Percentiles rank a stretch among this genome's conserved stretches.
Conservation (phyloP, 257 asterid species). For the Salvia rosmarinus region DNA sequence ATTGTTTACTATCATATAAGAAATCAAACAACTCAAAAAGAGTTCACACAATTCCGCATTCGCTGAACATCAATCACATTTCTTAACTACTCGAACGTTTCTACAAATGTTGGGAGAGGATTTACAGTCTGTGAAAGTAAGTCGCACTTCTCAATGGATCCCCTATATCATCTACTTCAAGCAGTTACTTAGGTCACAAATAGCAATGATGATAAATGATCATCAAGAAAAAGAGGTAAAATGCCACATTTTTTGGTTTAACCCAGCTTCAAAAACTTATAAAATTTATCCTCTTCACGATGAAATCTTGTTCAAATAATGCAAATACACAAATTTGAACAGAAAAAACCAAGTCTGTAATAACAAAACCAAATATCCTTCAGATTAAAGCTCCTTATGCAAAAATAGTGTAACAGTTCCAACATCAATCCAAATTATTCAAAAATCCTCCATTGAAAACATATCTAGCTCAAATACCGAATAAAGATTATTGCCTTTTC, state of each 20-base stretch:
- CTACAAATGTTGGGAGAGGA: background rate
- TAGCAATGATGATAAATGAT: background rate
- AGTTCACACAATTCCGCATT: background rate
- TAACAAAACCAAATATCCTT: background rate
- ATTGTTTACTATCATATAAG: background rate
- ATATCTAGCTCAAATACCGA: background rate
- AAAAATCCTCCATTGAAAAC: background rate
- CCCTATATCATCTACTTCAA: background rate
- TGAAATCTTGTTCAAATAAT: background rate
- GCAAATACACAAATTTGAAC: background rate
- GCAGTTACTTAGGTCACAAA: background rate
- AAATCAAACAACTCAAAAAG: background rate
- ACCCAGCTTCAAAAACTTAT: background rate
- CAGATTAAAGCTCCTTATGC: background rate
- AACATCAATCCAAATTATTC: background rate
- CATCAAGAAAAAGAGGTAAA: background rate
- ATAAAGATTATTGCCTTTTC: background rate
- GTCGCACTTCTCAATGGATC: background rate
- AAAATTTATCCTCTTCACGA: too few relatives aligned
- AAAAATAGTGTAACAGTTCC: background rate
- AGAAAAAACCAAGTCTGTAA: background rate
- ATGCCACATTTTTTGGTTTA: background rate
- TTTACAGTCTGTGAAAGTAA: background rate
- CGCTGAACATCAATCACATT: constrained; percentile 15
- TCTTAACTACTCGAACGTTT: too few relatives aligned